These are phyloP conservation scores for Wickerhamomyces silvicola DNA, from an alignment of 805 yeast genomes.

Conservation along the genomic window DNA sequence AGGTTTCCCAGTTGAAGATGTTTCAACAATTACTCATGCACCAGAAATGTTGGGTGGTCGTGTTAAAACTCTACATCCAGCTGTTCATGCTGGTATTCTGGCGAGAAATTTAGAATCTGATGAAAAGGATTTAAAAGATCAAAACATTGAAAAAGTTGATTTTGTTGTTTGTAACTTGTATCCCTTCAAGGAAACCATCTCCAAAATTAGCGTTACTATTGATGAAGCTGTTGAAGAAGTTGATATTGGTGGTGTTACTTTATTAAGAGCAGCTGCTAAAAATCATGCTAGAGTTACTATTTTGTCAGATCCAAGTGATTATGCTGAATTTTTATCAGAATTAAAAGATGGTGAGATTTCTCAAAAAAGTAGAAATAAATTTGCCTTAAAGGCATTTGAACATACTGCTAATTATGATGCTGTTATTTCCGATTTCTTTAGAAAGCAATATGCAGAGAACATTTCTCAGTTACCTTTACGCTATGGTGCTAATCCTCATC, in stretches of 20 bases:
- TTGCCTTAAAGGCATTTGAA: conserved; percentile 95
- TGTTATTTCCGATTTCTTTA: conserved; percentile 92
- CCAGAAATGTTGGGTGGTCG: conserved; percentile 99
- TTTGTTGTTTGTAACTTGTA: conserved; percentile 95
- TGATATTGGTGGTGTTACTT: conserved; percentile 97
- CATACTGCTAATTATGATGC: conserved; percentile 97
- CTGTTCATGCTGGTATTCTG: conserved; percentile 95
- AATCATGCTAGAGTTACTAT: conserved; percentile 96
- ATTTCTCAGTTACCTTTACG: conserved; percentile 86
- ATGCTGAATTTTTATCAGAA: conserved; percentile 80
- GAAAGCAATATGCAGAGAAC: conserved; percentile 93
- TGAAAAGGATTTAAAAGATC: conserved; percentile 79
- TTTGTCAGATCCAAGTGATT: conserved; percentile 90
- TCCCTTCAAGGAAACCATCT: conserved; percentile 96
- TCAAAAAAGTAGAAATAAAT: conserved; percentile 64
- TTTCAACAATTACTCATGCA: conserved; percentile 90
- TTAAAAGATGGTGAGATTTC: conserved; percentile 65
- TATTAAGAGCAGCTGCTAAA: conserved; percentile 97
- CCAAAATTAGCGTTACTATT: conserved; percentile 91
- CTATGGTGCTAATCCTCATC: conserved; percentile 99
- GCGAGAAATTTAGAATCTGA: conserved; percentile 91
- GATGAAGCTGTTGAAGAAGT: conserved; percentile 98
- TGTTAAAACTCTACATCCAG: conserved; percentile 97
- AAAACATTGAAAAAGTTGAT: conserved; percentile 93
- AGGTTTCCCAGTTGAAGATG: conserved; percentile 97